phyloP scores from a whole-genome alignment of 2,329 filamentous ascomycete genomes.

The Xylaria sp. region DNA sequence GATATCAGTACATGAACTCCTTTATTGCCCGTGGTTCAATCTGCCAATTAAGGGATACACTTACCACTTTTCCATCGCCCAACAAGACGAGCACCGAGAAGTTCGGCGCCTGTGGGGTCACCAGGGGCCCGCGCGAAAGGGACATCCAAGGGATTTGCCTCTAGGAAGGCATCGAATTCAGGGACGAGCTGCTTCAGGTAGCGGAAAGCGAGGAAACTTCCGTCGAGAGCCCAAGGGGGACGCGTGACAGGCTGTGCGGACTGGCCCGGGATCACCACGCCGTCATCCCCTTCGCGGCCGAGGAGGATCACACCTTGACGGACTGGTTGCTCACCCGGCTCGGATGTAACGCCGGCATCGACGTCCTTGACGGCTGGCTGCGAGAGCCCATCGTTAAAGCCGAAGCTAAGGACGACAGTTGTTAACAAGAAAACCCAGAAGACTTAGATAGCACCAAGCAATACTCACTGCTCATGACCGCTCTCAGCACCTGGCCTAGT shows the following conservation, averaged over 20 bases:
- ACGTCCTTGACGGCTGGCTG: constrained; percentile 53
- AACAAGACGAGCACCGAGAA: constrained; percentile 55
- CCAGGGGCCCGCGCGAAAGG: constrained; percentile 17
- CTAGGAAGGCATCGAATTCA: constrained; percentile 55
- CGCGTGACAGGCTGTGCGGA: constrained; percentile 26
- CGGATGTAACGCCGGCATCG: constrained; percentile 33
- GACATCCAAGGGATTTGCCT: constrained; percentile 35
- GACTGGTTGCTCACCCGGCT: constrained; percentile 43
- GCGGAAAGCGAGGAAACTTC: constrained; percentile 57
- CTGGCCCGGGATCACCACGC: neutral
- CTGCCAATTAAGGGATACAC: neutral
- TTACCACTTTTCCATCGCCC: constrained; percentile 55
- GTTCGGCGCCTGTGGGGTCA: constrained; percentile 46
- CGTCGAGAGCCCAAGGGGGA: constrained; percentile 55
- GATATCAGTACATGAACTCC: neutral
- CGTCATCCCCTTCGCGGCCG: constrained; percentile 51
- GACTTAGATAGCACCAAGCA: neutral
- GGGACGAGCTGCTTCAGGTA: constrained; percentile 57
- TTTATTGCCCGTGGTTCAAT: neutral
- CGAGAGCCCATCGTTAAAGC: constrained; percentile 55
- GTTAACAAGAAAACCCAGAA: neutral
- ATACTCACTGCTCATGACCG: constrained; percentile 53
- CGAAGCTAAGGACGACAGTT: constrained; percentile 47
- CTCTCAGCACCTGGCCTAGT: constrained; percentile 49
- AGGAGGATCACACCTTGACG: constrained; percentile 51